These are phyloP conservation scores for Smittium culicis DNA, from an alignment of 371 early-diverging fungal genomes.

Conservation along the genomic window DNA sequence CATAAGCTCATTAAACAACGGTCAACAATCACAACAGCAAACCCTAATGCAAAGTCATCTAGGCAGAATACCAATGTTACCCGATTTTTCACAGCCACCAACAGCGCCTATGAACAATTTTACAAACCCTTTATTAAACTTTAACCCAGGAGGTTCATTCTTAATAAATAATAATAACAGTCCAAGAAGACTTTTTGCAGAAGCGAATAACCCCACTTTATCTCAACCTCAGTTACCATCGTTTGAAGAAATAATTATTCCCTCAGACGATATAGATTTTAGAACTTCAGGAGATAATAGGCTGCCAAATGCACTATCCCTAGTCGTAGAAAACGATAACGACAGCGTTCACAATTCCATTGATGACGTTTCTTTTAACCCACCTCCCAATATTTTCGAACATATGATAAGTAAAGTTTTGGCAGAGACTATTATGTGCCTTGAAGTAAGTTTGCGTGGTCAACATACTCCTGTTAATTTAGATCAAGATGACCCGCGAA, in stretches of 20 bases:
- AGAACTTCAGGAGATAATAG: not conserved
- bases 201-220: not conserved
- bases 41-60: not conserved
- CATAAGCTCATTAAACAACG: not conserved
- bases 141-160: constrained; percentile 4
- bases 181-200: no score
- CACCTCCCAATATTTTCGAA: not conserved
- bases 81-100: not conserved
- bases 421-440: constrained; percentile 10
- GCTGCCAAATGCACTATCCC: not conserved
- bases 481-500: constrained; percentile 9
- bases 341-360: constrained; percentile 15
- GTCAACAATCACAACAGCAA: not conserved
- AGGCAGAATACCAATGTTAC: not conserved
- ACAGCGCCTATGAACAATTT: not conserved
- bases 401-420: not conserved
- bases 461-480: constrained; percentile 2
- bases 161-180: no score
- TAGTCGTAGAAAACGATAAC: constrained; percentile 3
- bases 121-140: constrained; percentile 4
- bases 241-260: not conserved
- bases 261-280: not conserved
- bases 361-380: not conserved
- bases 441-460: constrained; percentile 7
- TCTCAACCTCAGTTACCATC: not conserved